Evolutionary conservation across 2,329 filamentous ascomycete genomes (phyloP).

Genomic region (Chrysoporthe puriensis): DNA sequence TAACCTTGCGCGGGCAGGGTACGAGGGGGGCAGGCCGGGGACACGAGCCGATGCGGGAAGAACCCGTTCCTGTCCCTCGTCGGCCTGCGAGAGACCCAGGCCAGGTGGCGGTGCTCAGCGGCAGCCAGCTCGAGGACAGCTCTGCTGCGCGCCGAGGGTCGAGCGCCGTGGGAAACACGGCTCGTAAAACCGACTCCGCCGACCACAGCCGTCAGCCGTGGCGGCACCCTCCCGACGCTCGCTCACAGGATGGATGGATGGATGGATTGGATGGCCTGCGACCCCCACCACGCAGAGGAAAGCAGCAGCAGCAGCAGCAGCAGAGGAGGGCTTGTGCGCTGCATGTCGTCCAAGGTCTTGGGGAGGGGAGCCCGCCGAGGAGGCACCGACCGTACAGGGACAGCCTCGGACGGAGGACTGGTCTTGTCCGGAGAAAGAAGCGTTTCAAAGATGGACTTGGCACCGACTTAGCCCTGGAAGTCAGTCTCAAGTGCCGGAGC

Average conservation of each 20-base stretch:
- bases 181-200: slow-evolving; percentile 5
- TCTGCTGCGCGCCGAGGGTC: not conserved
- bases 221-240: not conserved
- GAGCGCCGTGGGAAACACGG: not conserved
- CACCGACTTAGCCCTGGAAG: slow-evolving; percentile 20
- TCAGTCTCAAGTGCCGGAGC: slow-evolving; percentile 23
- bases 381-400: not conserved
- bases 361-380: not conserved
- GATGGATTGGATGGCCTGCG: no score
- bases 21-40: not conserved
- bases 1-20: not conserved
- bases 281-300: not conserved
- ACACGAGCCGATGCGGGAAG: not conserved
- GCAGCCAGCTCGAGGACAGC: no score
- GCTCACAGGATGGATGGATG: not conserved
- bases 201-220: not conserved
- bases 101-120: not conserved
- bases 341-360: not conserved
- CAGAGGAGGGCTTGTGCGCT: not conserved
- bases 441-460: slow-evolving; percentile 23
- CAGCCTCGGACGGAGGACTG: not conserved
- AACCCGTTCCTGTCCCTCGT: not conserved
- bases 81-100: not conserved
- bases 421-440: slow-evolving; percentile 8
- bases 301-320: not conserved